These are phyloP conservation scores for Sistotremastrum suecicum DNA, from an alignment of 768 basidiomycete genomes.

Conservation along the genomic window DNA sequence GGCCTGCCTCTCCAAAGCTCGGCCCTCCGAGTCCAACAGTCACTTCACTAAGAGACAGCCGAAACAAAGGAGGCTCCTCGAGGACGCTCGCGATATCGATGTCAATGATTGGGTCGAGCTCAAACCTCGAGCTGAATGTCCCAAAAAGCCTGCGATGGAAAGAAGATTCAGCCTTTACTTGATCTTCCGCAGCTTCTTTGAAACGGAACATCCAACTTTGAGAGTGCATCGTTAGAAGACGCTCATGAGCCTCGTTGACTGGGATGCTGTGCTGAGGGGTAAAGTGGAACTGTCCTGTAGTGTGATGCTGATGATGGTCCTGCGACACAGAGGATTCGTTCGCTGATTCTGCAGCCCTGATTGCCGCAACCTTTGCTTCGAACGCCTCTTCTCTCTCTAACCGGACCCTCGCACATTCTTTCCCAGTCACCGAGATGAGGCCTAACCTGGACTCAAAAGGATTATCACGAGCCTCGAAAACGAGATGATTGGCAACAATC, in stretches of 20 bases:
- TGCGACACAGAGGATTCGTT: slow-evolving; percentile 6
- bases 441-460: slow-evolving; percentile 67
- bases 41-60: slow-evolving; percentile 47
- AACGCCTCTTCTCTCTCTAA: slow-evolving; percentile 72
- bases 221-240: slow-evolving; percentile 56
- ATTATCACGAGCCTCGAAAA: slow-evolving; percentile 63
- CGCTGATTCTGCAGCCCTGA: slow-evolving; percentile 27
- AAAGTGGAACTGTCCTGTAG: slow-evolving; percentile 38
- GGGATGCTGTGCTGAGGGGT: slow-evolving; percentile 49
- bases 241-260: slow-evolving; percentile 53
- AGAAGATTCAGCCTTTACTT: no score
- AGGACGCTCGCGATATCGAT: slow-evolving; percentile 24
- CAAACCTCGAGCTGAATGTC: no score
- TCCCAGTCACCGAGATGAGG: slow-evolving; percentile 59
- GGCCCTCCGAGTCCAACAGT: slow-evolving; percentile 41
- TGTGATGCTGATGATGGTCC: no score
- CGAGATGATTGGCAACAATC: slow-evolving; percentile 13
- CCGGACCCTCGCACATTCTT: slow-evolving; percentile 55
- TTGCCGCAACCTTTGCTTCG: slow-evolving; percentile 57
- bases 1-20: slow-evolving; percentile 37
- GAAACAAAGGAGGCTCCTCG: slow-evolving; percentile 59
- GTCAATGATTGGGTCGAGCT: no score
- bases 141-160: no score
- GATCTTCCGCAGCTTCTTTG: no score
- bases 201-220: slow-evolving; percentile 53